phyloP scores from a whole-genome alignment of 2,329 filamentous ascomycete species.

The Calonectria pauciramosa region DNA sequence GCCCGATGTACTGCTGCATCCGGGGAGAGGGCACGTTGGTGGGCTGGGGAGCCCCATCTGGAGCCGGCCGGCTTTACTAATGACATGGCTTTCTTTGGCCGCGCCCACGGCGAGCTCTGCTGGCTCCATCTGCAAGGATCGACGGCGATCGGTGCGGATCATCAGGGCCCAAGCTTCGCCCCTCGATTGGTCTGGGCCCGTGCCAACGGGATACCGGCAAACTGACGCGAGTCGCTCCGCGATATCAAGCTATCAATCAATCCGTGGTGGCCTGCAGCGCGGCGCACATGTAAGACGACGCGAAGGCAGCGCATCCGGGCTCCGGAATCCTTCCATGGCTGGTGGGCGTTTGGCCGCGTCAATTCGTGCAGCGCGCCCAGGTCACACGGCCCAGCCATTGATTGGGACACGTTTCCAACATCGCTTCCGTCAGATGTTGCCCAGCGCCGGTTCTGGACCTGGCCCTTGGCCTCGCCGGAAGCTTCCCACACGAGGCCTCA shows the following conservation, averaged over 20 bases:
- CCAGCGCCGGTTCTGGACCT: not conserved
- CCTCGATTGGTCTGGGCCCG: conserved; percentile 15
- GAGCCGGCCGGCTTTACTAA: not conserved
- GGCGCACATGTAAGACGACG: not conserved
- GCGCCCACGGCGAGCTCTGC: not conserved
- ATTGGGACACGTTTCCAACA: not conserved
- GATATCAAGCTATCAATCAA: not conserved
- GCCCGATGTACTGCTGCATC: not conserved
- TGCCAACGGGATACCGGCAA: not conserved
- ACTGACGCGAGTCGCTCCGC: not conserved
- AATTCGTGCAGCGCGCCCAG: not conserved
- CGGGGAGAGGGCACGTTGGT: not conserved
- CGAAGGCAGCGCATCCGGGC: not conserved
- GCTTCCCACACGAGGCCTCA: not conserved
- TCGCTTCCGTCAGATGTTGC: not conserved
- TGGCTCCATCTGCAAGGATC: not conserved
- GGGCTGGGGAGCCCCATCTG: not conserved
- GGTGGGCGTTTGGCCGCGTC: not conserved
- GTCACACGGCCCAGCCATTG: not conserved
- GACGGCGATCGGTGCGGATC: conserved; percentile 11
- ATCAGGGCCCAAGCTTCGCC: conserved; percentile 6
- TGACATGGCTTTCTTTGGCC: not conserved
- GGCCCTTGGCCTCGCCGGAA: not conserved
- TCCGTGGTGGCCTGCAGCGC: not conserved
- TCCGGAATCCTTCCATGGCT: not conserved